Conservation (phyloP, 2,329 filamentous ascomycete species). For the Fusarium sp. region DNA sequence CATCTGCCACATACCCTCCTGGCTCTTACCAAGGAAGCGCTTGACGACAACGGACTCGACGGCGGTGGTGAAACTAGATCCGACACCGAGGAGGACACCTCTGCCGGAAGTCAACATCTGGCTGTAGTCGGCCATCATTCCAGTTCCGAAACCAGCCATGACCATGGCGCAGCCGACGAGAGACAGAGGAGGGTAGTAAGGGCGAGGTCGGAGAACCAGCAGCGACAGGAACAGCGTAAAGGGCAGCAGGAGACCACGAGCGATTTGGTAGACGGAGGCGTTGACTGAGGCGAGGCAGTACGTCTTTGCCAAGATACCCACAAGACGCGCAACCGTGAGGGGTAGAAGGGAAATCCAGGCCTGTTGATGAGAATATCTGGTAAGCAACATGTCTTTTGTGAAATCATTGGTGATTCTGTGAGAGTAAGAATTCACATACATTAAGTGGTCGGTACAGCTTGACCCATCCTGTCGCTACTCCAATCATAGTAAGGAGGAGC, state of each 20-base stretch:
- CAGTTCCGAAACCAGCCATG: constrained; percentile 49
- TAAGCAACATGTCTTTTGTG: not conserved
- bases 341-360: constrained; percentile 47
- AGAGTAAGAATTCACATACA: constrained; percentile 27
- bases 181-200: constrained; percentile 48
- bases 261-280: constrained; percentile 50
- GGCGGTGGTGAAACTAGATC: constrained; percentile 49
- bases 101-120: constrained; percentile 49
- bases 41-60: constrained; percentile 49
- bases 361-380: constrained; percentile 13
- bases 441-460: constrained; percentile 42
- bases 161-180: constrained; percentile 48
- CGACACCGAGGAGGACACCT: constrained; percentile 46
- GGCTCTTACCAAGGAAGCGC: constrained; percentile 47
- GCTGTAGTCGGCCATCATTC: constrained; percentile 49
- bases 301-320: constrained; percentile 49
- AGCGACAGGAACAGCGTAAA: constrained; percentile 49
- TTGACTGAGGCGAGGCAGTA: constrained; percentile 50
- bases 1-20: constrained; percentile 51
- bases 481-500: constrained; percentile 43
- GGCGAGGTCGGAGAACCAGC: constrained; percentile 47
- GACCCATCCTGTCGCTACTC: constrained; percentile 46
- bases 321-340: constrained; percentile 46
- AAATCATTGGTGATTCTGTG: not conserved
- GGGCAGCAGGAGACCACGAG: constrained; percentile 46